These are phyloP conservation scores for Lagerstroemia speciosa DNA, from an alignment of 345 rosid genomes.

Conservation along the genomic window DNA sequence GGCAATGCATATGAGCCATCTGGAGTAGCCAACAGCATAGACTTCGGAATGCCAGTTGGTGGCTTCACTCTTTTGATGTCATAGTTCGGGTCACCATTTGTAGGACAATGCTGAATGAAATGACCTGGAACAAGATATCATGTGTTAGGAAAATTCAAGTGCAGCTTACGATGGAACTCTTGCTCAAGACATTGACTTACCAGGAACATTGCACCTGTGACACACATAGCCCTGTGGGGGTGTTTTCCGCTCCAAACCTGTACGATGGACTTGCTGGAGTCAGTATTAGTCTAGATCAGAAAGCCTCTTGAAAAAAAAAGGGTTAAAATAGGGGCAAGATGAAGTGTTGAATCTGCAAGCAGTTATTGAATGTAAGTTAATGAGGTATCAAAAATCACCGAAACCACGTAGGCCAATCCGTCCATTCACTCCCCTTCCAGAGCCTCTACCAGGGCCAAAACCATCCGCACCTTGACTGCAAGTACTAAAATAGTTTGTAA, in stretches of 20 bases:
- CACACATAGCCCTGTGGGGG: conserved; percentile 96
- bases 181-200: conserved; percentile 29
- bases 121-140: conserved; percentile 47
- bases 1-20: conserved; percentile 98
- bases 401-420: conserved; percentile 75
- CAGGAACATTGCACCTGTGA: conserved; percentile 91
- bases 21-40: conserved; percentile 89
- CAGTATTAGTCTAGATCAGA: not conserved
- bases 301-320: not conserved
- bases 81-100: conserved; percentile 90
- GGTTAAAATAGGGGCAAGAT: not conserved
- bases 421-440: conserved; percentile 83
- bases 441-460: conserved; percentile 91
- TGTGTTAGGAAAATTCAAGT: not conserved
- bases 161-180: not conserved
- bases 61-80: conserved; percentile 89
- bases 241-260: conserved; percentile 90
- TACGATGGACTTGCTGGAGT: conserved; percentile 13
- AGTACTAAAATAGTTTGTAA: conserved; percentile 4
- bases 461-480: conserved; percentile 79
- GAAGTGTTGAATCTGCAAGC: conserved; percentile 2
- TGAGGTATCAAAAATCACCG: conserved; percentile 2
- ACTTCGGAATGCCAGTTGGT: conserved; percentile 96
- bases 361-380: not conserved
- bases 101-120: conserved; percentile 97